phyloP scores from a whole-genome alignment of 1,139 yeast genomes.

The Geotrichum klebahnii region DNA sequence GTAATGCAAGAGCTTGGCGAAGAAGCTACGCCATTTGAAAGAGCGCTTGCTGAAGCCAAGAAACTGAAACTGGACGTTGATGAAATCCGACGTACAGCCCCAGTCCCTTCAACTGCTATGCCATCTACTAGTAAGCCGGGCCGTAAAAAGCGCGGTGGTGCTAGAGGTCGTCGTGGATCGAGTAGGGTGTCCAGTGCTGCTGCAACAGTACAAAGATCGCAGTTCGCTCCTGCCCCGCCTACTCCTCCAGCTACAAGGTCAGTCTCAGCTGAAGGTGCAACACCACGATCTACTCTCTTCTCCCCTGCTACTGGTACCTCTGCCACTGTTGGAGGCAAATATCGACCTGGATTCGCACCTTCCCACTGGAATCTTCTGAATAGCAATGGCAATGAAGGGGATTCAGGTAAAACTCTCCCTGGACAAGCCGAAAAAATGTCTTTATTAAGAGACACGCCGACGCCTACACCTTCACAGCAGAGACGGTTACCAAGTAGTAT shows the following conservation, averaged over 20 bases:
- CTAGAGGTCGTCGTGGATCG: slow-evolving; percentile 18
- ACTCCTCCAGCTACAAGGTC: slow-evolving; percentile 5
- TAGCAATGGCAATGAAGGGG: slow-evolving; percentile 3
- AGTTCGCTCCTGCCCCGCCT: slow-evolving; percentile 8
- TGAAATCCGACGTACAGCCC: slow-evolving; percentile 28
- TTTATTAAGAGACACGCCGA: neutral
- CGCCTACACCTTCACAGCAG: neutral
- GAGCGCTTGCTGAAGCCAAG: slow-evolving; percentile 33
- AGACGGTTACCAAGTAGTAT: neutral
- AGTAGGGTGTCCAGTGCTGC: slow-evolving; percentile 15
- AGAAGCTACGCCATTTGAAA: slow-evolving; percentile 29
- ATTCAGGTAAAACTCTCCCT: slow-evolving; percentile 5
- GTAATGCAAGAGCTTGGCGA: slow-evolving; percentile 24
- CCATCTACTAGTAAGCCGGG: slow-evolving; percentile 6
- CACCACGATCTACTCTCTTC: neutral
- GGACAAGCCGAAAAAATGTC: too few species aligned
- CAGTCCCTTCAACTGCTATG: slow-evolving; percentile 9
- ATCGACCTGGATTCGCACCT: slow-evolving; percentile 22
- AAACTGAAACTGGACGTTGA: slow-evolving; percentile 33
- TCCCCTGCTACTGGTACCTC: neutral
- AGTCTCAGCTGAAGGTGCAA: slow-evolving; percentile 2
- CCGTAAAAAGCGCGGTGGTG: slow-evolving; percentile 15
- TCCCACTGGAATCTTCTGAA: slow-evolving; percentile 17
- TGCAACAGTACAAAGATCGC: slow-evolving; percentile 11
- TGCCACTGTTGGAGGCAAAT: slow-evolving; percentile 19